Evolutionary conservation across 441 rosid species (phyloP).

Genomic region (Populus hybrid): DNA sequence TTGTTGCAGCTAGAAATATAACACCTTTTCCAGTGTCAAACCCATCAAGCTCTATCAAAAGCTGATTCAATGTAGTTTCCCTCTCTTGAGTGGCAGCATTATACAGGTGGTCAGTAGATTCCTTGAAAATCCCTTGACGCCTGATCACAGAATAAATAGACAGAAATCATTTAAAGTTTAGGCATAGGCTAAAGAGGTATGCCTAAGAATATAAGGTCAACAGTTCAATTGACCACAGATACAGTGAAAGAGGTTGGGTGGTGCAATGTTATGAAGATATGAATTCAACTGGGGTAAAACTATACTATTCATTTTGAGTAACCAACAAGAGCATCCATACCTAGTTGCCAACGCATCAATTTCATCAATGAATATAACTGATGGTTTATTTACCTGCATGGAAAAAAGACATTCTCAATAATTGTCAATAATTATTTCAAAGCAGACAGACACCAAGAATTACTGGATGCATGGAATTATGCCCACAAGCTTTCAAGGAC

Average conservation of each 20-base stretch:
- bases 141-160: slow-evolving; percentile 39
- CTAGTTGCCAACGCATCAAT: slow-evolving; percentile 95
- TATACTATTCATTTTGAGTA: slow-evolving; percentile 7
- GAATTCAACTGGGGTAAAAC: background rate
- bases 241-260: background rate
- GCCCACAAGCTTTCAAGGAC: background rate
- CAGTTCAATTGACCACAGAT: background rate
- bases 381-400: slow-evolving; percentile 90
- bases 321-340: slow-evolving; percentile 32
- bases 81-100: slow-evolving; percentile 97
- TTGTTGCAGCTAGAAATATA: slow-evolving; percentile 93
- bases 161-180: background rate
- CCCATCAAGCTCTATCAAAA: slow-evolving; percentile 96
- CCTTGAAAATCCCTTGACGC: slow-evolving; percentile 91
- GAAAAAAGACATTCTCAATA: slow-evolving; percentile 18
- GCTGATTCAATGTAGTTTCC: slow-evolving; percentile 96
- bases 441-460: slow-evolving; percentile 8
- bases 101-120: slow-evolving; percentile 65
- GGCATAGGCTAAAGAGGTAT: background rate
- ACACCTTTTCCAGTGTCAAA: slow-evolving; percentile 99
- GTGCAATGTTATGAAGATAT: background rate
- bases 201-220: background rate
- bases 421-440: slow-evolving; percentile 17
- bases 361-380: slow-evolving; percentile 93
- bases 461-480: background rate